Evolutionary conservation across 495 filamentous ascomycete genomes (phyloP), one percentile per base, ranked within the genome.

Genomic region (Rhizodiscina lignyota): DNA sequence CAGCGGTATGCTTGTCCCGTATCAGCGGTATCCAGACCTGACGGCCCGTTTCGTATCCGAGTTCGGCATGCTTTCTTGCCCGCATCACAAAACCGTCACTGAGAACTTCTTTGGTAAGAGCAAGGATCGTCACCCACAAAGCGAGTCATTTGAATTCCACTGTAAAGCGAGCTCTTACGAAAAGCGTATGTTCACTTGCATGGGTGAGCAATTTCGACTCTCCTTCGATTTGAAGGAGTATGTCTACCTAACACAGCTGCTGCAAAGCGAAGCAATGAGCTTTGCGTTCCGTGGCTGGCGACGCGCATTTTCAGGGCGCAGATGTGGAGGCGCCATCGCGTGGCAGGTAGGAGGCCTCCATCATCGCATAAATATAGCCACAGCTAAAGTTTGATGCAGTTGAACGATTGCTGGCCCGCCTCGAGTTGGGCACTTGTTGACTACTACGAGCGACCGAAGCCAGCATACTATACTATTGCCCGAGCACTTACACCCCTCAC

Each of bases 401-500:
- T 91, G 41, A 97, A 94, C 45, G 89, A 97, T 58, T 94, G 87
- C 66, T 97, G 86, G 85, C 86, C 87, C 2, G 78, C 79, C 15
- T 94, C 82, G 10, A 80, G 72, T 15, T 62, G 56, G 56, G 37
- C 79, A 2, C 86, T 94, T 38, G 73, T 72, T 13, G 87, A 96
- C 50, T 93, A 81, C 53, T 83, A 80, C 54, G 67, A 87, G 18
- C 70, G 81, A 0, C 83, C 83, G 2, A 96, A 96, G 51, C 69
- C 72, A 13, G 83, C 84, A n/a, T 94, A 82, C 54, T 94, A 80
- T 46, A 75, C 77, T 1, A 78, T 94, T 32, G 77, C 78, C 55
- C 70, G 86, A 18, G 81, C 82, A 40, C 68, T 96, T 53, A 76
- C 74, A 18, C 72, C 73, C 4, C 50, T 93, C 5, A 77, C 77